These are phyloP conservation scores for Diaporthe australafricana DNA, from an alignment of 2,329 filamentous ascomycete genomes.

Conservation along the genomic window DNA sequence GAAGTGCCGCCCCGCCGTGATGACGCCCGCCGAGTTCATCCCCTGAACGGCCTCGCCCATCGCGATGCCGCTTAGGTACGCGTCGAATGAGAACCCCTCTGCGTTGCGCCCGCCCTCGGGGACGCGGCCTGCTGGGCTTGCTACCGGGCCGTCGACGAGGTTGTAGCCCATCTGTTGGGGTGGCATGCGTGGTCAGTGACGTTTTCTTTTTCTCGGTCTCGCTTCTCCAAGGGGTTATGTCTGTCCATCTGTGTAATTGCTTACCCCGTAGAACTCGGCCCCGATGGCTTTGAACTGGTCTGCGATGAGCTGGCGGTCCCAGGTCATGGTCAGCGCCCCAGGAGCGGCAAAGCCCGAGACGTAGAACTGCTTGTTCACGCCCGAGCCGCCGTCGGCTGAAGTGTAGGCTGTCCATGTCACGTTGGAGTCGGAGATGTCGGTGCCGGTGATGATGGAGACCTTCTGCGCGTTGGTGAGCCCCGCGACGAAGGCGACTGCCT, in stretches of 20 bases:
- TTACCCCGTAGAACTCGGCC: conserved; percentile 38
- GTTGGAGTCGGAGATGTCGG: conserved; percentile 6
- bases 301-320: conserved; percentile 38
- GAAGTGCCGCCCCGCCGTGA: conserved; percentile 76
- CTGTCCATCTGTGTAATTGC: background rate
- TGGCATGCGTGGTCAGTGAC: background rate
- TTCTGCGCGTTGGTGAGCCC: conserved; percentile 2
- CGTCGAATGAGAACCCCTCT: conserved; percentile 42
- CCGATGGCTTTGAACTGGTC: conserved; percentile 38
- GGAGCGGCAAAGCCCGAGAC: conserved; percentile 39
- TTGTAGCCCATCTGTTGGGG: conserved; percentile 8
- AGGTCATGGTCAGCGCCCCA: conserved; percentile 40
- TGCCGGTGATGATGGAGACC: conserved; percentile 11
- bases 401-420: conserved; percentile 58
- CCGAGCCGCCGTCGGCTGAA: conserved; percentile 38
- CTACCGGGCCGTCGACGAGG: conserved; percentile 15
- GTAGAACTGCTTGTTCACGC: conserved; percentile 39
- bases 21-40: conserved; percentile 78
- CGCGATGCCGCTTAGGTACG: conserved; percentile 66
- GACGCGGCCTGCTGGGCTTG: background rate
- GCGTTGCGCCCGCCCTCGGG: conserved; percentile 9
- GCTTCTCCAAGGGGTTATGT: background rate
- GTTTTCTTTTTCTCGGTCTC: background rate
- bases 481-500: conserved; percentile 3
- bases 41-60: conserved; percentile 69